phyloP scores from a whole-genome alignment of 1,284 basidiomycete species.

The Pseudozyma sp. region DNA sequence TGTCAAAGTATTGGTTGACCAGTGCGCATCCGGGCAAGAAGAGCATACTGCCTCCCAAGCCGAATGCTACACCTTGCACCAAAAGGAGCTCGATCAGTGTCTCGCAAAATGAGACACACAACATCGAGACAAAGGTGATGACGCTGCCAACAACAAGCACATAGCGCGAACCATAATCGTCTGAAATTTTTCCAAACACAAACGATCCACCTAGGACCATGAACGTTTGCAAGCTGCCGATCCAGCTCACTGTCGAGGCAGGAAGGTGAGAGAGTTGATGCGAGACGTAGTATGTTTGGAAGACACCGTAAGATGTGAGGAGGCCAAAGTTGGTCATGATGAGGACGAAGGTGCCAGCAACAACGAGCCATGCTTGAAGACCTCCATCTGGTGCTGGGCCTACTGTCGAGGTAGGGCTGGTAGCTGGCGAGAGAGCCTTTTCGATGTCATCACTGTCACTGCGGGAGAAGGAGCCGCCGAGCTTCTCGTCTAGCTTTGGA shows the following conservation, averaged over 20 bases:
- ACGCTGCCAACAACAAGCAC: slow-evolving; percentile 29
- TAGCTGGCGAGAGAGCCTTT: neutral
- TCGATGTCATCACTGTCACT: slow-evolving; percentile 10
- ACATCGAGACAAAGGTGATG: slow-evolving; percentile 45
- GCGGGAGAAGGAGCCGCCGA: neutral
- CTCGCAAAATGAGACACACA: slow-evolving; percentile 37
- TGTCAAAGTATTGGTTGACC: slow-evolving; percentile 51
- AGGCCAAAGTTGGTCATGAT: slow-evolving; percentile 57
- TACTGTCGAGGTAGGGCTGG: neutral
- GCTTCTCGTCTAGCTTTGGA: slow-evolving; percentile 8
- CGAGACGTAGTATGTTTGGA: slow-evolving; percentile 39
- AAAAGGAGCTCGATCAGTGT: slow-evolving; percentile 29
- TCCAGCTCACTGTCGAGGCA: slow-evolving; percentile 38
- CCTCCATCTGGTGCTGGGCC: slow-evolving; percentile 44
- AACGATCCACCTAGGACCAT: slow-evolving; percentile 40
- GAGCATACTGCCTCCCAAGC: slow-evolving; percentile 44
- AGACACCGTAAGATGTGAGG: slow-evolving; percentile 49
- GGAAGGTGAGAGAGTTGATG: slow-evolving; percentile 37
- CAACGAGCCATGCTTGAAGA: slow-evolving; percentile 45
- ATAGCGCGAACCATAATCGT: slow-evolving; percentile 38
- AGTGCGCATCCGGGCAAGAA: slow-evolving; percentile 46
- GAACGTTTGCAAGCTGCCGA: slow-evolving; percentile 47
- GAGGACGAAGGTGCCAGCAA: slow-evolving; percentile 41
- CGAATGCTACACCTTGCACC: slow-evolving; percentile 39
- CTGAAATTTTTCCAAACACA: slow-evolving; percentile 48